Evolutionary conservation across 192 early-diverging fungal genomes (phyloP).

Genomic region (Funneliformis geosporum): DNA sequence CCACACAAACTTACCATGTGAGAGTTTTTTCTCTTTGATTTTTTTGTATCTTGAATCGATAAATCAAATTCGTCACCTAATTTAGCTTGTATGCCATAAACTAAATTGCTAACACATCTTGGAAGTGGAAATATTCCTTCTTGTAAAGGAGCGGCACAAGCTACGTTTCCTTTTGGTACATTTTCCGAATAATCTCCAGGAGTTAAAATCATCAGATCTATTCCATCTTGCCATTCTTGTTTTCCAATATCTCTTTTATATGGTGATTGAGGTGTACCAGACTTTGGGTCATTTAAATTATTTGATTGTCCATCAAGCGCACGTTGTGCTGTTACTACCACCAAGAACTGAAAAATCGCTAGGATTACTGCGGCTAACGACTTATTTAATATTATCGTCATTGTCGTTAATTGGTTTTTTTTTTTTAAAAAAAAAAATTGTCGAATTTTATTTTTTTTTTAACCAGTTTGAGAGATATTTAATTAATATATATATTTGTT

Average conservation of each 20-base stretch:
- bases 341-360: neutral
- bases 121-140: neutral
- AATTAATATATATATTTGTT: no score
- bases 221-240: neutral
- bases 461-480: no score
- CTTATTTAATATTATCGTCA: neutral
- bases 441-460: no score
- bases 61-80: neutral
- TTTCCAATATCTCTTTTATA: neutral
- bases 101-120: neutral
- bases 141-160: neutral
- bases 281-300: neutral
- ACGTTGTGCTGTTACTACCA: neutral
- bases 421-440: no score
- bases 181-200: neutral
- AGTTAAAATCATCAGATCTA: neutral
- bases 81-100: neutral
- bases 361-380: neutral
- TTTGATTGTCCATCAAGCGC: neutral
- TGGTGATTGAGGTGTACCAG: neutral
- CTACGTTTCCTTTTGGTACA: neutral
- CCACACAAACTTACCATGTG: neutral
- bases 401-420: neutral
- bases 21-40: conserved; percentile 3
- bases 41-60: neutral